Evolutionary conservation across 805 yeast species (phyloP), one percentile per base, ranked within the genome.

Genomic region (Zygotorulaspora chibaensis): DNA sequence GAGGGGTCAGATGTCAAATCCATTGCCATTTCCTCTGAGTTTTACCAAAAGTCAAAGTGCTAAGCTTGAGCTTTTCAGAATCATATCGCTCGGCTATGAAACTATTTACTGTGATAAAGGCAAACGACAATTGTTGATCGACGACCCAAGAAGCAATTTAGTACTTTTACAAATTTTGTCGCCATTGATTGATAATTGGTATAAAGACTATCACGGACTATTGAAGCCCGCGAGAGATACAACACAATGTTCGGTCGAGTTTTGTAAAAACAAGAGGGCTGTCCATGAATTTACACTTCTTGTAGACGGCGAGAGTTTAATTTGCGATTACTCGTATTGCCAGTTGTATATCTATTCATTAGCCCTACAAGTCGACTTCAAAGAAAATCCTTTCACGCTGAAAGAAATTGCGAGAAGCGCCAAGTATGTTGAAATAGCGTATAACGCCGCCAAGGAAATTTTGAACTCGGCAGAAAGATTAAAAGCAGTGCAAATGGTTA

Each of bases 291-390:
- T 68, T n/a, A 57, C 67, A 3, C 56, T 62, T 29, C 55, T 55
- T 27, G 61, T 88, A 36, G 89, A 82, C 52, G 67, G 76, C 39
- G 95, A 88, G 59, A 76, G 88, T 2, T 66, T 89, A 44, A 76
- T 86, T 34, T 79, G 89, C 62, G 97, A 90, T 60, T 89, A 77
- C 67, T 81, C 87, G 61, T 90, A 91, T 65, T 82, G 93, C 17
- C 85, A 85, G 53, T 66, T 90, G 28, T 91, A 89, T 62, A 80
- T 89, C 25, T 90, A 81, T 61, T 89, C 96, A 1, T 67, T 89
- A 42, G 95, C 96, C 0, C 69, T 90, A 35, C 71, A 71, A 43
- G 74, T 80, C 47, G 79, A 75, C 33, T 44, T 43, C 25, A 61
- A 61, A 45, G 51, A 56, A 33, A 57, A 51, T 36, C 58, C 65